A percentile compares a stretch with the other conserved stretches of the same genome.
These are phyloP conservation scores for Xylaria palmicola DNA, from an alignment of 495 filamentous ascomycete species.

Conservation along the genomic window DNA sequence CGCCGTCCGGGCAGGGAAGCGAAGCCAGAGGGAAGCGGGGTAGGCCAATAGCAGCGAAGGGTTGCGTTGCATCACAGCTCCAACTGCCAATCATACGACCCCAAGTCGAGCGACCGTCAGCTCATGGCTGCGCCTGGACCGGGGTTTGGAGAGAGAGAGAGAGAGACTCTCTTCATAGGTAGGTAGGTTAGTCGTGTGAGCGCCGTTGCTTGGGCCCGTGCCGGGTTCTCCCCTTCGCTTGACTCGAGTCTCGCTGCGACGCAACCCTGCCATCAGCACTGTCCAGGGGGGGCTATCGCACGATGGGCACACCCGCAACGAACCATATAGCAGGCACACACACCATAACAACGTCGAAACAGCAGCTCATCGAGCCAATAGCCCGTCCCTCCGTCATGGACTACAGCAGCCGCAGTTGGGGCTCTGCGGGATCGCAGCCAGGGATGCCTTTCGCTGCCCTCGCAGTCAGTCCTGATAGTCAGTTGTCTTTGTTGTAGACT, in stretches of 20 bases:
- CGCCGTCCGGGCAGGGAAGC: background rate
- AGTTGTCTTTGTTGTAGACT: too few species aligned
- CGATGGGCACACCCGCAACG: background rate
- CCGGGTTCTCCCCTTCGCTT: background rate
- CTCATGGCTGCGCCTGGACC: constrained; percentile 12
- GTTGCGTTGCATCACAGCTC: constrained; percentile 7
- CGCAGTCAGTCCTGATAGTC: too few species aligned
- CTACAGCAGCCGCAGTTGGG: background rate
- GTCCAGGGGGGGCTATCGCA: background rate
- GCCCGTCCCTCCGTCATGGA: background rate
- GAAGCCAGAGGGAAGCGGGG: constrained; percentile 12
- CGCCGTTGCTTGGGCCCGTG: background rate
- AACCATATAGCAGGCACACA: background rate
- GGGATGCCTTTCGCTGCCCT: too few species aligned
- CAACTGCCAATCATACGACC: constrained; percentile 14
- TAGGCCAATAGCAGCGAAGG: constrained; percentile 9
- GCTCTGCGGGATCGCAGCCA: too few species aligned
- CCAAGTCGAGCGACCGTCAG: constrained; percentile 14
- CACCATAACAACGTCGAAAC: too few species aligned
- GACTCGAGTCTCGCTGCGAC: background rate
- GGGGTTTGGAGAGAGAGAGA: background rate
- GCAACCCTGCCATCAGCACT: background rate
- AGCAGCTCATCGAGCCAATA: constrained; percentile 1
- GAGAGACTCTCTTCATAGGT: too few species aligned
- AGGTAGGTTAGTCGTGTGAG: background rate